Evolutionary conservation across 1,139 yeast genomes (phyloP), one percentile per base, ranked within the genome.

Genomic region (Suhomyces kunorum): DNA sequence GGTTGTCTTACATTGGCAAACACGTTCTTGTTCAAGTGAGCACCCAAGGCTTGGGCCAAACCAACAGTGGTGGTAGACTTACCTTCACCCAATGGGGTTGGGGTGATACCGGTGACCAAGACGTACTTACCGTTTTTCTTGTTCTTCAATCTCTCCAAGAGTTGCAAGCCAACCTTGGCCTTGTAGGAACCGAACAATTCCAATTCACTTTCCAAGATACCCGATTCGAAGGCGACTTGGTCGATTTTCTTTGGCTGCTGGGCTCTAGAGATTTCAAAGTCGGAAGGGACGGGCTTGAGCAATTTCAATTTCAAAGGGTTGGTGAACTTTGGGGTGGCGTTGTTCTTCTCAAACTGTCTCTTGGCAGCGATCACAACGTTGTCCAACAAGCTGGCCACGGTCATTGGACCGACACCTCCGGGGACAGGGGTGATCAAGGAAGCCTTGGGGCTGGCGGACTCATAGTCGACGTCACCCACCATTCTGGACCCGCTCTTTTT

Each of bases 361-460:
- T 85, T 80, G 28, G 98, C 97, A 33, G 97, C 88, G 45, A 76
- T 68, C 30, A 87, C 78, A 23, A 90, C 96, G 61, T 92, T 92
- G 58, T 86, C 86, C 63, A 90, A 80, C 44, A 92, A 78, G 86
- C 89, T 87, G 32, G 89, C 90, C 29, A 85, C 92, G 22, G 94
- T 85, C 94, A 85, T 85, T 51, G 94, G 94, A 28, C 94, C 94
- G 50, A 85, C 94, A 51, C 94, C 94, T 61, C 94, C 92, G 26
- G 94, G 94, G 38, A 85, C 94, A 5, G 94, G 94, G 6, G 94
- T 84, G 39, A 85, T 70, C 53, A 71, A 79, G 2, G 83, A 68
- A 1, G 88, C 84, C 49, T 71, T 73, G 38, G 72, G 64, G 41
- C 68, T 67, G 40, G 83, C 85, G 26, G 76, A 64, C 37, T 69